These are phyloP conservation scores for Lophium mytilinum DNA, from an alignment of 495 filamentous ascomycete genomes.

Conservation along the genomic window DNA sequence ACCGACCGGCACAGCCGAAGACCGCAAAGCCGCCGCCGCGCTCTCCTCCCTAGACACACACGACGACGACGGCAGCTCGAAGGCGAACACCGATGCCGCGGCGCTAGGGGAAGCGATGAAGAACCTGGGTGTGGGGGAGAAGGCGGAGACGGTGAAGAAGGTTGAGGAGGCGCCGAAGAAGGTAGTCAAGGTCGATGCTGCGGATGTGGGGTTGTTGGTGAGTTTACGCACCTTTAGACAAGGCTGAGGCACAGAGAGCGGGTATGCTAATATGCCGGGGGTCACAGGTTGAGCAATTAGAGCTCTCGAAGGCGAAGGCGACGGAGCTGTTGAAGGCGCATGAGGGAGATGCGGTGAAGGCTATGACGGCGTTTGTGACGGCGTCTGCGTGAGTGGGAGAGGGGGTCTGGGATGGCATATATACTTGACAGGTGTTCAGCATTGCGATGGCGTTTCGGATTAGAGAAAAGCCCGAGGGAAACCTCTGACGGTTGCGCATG, in stretches of 20 bases:
- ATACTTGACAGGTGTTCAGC: no score
- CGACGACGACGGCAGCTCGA: conserved; percentile 39
- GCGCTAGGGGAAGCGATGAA: conserved; percentile 80
- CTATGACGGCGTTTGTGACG: conserved; percentile 57
- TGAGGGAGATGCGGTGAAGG: conserved; percentile 66
- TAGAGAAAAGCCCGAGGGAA: no score
- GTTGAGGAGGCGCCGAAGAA: conserved; percentile 40
- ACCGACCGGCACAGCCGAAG: conserved; percentile 64
- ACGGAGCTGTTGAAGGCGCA: conserved; percentile 74
- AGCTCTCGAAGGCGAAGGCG: conserved; percentile 69
- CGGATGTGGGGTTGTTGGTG: conserved; percentile 61
- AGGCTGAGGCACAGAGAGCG: background rate
- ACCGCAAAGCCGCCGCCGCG: conserved; percentile 84
- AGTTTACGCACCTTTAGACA: conserved; percentile 23
- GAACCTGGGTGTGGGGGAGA: conserved; percentile 33
- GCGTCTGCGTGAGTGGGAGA: conserved; percentile 23
- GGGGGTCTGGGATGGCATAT: no score
- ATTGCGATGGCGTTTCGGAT: no score
- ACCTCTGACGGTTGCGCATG: no score
- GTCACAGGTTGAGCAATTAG: conserved; percentile 65
- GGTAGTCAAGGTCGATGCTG: conserved; percentile 54
- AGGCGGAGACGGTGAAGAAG: conserved; percentile 11
- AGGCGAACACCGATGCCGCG: conserved; percentile 62
- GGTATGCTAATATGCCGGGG: conserved; percentile 7
- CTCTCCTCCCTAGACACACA: conserved; percentile 61